Evolutionary conservation across 73 alveolate species (phyloP), one percentile per base, ranked within the genome.

Genomic region (Blepharisma stoltei): DNA sequence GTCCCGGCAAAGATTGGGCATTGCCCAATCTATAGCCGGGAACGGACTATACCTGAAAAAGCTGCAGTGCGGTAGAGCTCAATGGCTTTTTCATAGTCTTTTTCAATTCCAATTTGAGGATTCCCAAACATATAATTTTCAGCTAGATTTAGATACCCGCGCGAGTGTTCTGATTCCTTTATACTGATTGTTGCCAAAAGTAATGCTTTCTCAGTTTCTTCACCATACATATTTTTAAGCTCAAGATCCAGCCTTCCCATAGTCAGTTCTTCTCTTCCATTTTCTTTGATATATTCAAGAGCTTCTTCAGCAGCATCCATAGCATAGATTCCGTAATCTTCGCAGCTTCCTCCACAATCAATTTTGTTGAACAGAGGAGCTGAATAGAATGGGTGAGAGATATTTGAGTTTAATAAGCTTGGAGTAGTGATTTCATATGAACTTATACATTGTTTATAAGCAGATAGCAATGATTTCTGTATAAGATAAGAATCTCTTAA

Each of bases 71-170:
- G 27, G 66, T 52, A 52, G 23, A 52, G 66, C 23, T 52, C 66
- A 52, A 52, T 52, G 6, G 27, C 23, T 52, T 52, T 52, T 11
- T 20, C 23, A 14, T 14, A 14, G 4, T 52, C 23, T 11, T 20
- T 11, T 52, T 52, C 66, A 52, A 52, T 52, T 1, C 66, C 66
- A 52, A 52, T 11, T 14, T 52, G 27, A 52, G 66, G 66, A 52
- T 52, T 52, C n/a, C 66, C 66, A 52, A 52, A 52, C n/a, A 52
- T 52, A 52, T 52, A 52, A 20, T 52, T 52, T 1, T 52, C 66
- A 14, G 66, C 66, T 14, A 52, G 2, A 14, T 11, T 14, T 14
- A 20, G 27, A 32, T 32, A 32, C 3, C 41, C 41, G 3, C 41
- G 41, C 41, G 41, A 32, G 41, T 32, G 41, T 1, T 20, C 23